Conservation (phyloP, 75 land plant genomes). For the Pinus tabuliformis region DNA sequence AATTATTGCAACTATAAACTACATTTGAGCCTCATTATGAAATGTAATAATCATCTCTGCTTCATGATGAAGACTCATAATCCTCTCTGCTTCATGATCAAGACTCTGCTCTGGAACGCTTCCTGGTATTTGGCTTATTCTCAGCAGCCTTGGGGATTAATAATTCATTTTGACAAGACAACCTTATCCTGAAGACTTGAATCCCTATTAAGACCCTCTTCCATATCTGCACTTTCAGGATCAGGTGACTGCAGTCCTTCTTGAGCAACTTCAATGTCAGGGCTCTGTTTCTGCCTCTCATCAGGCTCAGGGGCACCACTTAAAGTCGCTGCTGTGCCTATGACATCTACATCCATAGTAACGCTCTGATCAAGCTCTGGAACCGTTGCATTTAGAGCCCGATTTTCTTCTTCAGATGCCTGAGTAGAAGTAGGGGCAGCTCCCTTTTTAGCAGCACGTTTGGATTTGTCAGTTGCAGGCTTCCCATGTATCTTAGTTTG, state of each 20-base stretch:
- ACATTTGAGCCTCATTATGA: too few species aligned
- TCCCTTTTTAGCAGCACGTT: conserved; percentile 51
- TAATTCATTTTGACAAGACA: background rate
- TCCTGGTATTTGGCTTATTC: background rate
- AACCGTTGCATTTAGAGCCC: conserved; percentile 24
- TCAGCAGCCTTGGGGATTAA: background rate
- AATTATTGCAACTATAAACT: too few species aligned
- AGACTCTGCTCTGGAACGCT: background rate
- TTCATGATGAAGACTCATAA: background rate
- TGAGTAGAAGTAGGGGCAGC: conserved; percentile 13
- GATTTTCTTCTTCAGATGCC: conserved; percentile 36
- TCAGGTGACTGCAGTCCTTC: conserved; percentile 25
- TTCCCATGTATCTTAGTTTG: conserved; percentile 62
- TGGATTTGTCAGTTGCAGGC: conserved; percentile 59
- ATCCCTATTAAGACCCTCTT: conserved; percentile 2
- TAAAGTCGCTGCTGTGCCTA: conserved; percentile 15
- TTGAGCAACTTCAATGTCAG: conserved; percentile 43
- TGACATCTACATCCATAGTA: conserved; percentile 49
- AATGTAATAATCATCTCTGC: too few species aligned
- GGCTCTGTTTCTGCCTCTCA: conserved; percentile 58
- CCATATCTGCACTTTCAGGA: background rate
- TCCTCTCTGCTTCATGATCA: background rate
- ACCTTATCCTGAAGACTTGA: background rate
- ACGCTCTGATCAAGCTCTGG: conserved; percentile 49
- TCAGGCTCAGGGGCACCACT: conserved; percentile 35